Evolutionary conservation across 441 rosid genomes (phyloP).

Genomic region (Croton setiger): DNA sequence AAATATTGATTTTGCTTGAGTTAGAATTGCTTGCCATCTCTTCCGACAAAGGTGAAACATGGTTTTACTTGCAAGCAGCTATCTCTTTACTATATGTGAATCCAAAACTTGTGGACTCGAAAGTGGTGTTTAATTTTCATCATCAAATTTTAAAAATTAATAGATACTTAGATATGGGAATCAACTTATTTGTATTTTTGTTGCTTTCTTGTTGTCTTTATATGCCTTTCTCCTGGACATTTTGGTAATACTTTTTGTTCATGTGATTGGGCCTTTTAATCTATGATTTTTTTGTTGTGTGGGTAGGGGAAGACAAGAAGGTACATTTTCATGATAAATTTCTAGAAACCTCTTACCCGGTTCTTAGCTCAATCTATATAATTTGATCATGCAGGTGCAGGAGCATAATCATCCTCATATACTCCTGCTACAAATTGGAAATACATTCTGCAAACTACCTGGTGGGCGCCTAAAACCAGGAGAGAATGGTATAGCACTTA

Average conservation of each 20-base stretch:
- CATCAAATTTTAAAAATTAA: background rate
- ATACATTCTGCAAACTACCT: conserved; percentile 96
- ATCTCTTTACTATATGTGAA: background rate
- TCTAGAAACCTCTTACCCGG: background rate
- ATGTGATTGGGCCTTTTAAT: no score
- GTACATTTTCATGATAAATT: background rate
- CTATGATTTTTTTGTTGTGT: background rate
- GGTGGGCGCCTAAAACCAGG: conserved; percentile 97
- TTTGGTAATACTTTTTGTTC: background rate
- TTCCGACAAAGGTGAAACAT: no score
- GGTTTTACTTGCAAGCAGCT: background rate
- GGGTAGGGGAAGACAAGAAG: background rate
- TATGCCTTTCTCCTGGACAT: background rate
- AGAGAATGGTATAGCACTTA: conserved; percentile 63
- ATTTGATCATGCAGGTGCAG: conserved; percentile 64
- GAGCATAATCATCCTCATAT: conserved; percentile 97
- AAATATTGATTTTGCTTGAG: background rate
- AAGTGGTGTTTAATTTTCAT: background rate
- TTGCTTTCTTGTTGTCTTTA: background rate
- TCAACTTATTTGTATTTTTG: background rate
- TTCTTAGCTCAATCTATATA: background rate
- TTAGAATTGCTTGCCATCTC: background rate
- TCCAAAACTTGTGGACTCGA: background rate
- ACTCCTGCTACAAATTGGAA: conserved; percentile 94
- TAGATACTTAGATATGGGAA: background rate